Conservation (phyloP, 768 basidiomycete species). For the Zangia roseola region DNA sequence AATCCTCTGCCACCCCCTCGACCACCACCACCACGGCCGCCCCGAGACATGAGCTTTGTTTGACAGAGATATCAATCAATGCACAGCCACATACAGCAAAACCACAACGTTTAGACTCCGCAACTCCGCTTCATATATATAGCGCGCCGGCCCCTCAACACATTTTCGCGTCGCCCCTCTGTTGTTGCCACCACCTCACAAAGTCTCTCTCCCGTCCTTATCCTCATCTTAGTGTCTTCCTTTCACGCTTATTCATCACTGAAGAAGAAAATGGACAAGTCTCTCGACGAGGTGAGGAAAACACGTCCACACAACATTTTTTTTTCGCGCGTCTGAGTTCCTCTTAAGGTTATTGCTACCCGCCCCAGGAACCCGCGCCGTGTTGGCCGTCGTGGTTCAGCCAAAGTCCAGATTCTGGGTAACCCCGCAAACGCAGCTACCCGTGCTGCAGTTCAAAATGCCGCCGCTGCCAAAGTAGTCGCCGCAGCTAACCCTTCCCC, state of each 20-base stretch:
- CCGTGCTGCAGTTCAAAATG: conserved; percentile 52
- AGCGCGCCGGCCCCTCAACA: conserved; percentile 1
- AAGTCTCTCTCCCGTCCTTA: not conserved
- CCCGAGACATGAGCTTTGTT: conserved; percentile 45
- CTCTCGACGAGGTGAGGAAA: conserved; percentile 74
- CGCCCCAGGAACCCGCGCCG: conserved; percentile 48
- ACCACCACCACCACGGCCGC: conserved; percentile 45
- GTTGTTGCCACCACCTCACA: conserved; percentile 22
- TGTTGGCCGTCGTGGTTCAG: conserved; percentile 44
- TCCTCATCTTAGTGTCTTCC: not conserved
- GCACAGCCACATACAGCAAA: conserved; percentile 11
- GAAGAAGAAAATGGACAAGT: conserved; percentile 64
- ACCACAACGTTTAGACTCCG: conserved; percentile 19
- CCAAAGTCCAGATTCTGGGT: conserved; percentile 63
- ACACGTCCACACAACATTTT: not conserved
- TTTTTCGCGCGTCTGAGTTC: conserved; percentile 11
- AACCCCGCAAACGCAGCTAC: conserved; percentile 47
- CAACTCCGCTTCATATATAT: conserved; percentile 27
- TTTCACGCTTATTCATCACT: not conserved
- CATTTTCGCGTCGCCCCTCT: conserved; percentile 28
- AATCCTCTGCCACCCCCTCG: conserved; percentile 60
- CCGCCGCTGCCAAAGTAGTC: conserved; percentile 40
- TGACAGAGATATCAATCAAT: conserved; percentile 1
- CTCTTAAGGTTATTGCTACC: conserved; percentile 61
- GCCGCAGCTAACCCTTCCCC: conserved; percentile 38